These are phyloP conservation scores for Ambrosia artemisiifolia DNA, from an alignment of 129 eudicot species.

Conservation along the genomic window DNA sequence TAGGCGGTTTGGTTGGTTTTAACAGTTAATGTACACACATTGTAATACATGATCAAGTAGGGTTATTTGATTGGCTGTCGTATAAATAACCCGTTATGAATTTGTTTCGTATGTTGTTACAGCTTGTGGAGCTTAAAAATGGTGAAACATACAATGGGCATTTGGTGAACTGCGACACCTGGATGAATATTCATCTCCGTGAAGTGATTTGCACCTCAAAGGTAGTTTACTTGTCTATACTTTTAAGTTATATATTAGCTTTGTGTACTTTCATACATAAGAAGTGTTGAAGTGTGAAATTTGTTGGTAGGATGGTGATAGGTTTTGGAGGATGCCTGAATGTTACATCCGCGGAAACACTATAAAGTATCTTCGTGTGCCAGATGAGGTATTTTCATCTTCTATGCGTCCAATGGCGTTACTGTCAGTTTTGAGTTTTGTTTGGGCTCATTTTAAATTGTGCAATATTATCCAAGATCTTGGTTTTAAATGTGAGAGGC, in stretches of 20 bases:
- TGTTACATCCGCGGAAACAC: conserved; percentile 89
- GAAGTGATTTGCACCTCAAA: conserved; percentile 92
- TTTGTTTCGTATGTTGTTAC: neutral
- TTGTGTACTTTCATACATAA: no score
- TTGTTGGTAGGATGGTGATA: conserved; percentile 71
- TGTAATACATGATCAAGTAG: no score
- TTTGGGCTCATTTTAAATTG: neutral
- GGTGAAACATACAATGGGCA: conserved; percentile 94
- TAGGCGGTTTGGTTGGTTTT: no score
- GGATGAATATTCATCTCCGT: conserved; percentile 95
- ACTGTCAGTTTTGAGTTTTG: neutral
- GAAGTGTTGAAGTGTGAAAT: neutral
- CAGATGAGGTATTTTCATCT: conserved; percentile 80
- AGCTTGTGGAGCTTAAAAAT: conserved; percentile 87
- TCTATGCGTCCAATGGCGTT: conserved; percentile 39
- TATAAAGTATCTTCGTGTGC: conserved; percentile 86
- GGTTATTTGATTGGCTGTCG: no score
- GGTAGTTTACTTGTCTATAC: neutral
- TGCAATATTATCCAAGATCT: neutral
- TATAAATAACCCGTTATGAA: neutral
- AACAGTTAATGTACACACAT: no score
- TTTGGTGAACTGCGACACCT: conserved; percentile 84
- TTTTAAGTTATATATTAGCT: no score
- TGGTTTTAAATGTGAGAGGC: no score
- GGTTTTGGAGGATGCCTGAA: conserved; percentile 91